These are phyloP conservation scores for Solanum hybrid DNA, from an alignment of 305 asterid species.

Conservation along the genomic window DNA sequence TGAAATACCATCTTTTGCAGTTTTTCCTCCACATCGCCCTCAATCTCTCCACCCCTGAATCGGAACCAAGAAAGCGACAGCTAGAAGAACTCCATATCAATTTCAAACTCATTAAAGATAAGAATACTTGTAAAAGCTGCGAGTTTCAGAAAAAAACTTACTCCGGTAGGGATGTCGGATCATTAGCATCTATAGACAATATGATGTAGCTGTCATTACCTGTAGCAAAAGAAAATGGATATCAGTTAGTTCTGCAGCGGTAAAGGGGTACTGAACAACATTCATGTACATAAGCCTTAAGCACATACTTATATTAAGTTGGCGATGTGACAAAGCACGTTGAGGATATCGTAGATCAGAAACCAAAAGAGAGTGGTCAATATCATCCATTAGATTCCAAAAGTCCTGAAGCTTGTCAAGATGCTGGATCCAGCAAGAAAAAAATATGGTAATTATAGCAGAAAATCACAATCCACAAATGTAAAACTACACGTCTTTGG, in stretches of 20 bases:
- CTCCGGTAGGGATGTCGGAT: constrained; percentile 74
- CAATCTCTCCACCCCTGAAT: constrained; percentile 30
- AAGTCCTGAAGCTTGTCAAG: constrained; percentile 60
- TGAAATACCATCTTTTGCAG: constrained; percentile 49
- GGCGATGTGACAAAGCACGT: constrained; percentile 53
- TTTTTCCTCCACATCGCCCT: constrained; percentile 48
- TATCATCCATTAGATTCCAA: constrained; percentile 62
- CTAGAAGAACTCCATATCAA: constrained; percentile 27
- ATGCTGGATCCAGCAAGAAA: constrained; percentile 35
- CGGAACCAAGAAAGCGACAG: constrained; percentile 74
- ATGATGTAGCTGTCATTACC: constrained; percentile 53
- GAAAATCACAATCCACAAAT: background rate
- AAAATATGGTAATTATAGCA: background rate
- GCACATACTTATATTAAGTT: constrained; percentile 44
- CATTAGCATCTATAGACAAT: constrained; percentile 40
- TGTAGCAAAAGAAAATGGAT: constrained; percentile 7
- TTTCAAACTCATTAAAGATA: constrained; percentile 4
- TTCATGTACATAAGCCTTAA: background rate
- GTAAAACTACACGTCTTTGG: background rate
- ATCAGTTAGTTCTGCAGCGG: background rate
- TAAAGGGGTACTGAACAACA: background rate
- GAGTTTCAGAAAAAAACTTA: constrained; percentile 16
- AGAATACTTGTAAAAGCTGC: background rate
- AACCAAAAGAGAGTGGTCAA: constrained; percentile 50
- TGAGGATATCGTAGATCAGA: constrained; percentile 36